Evolutionary conservation across 495 filamentous ascomycete genomes (phyloP), one percentile per base, ranked within the genome.

Genomic region (Aspergillus incahuasiensis): DNA sequence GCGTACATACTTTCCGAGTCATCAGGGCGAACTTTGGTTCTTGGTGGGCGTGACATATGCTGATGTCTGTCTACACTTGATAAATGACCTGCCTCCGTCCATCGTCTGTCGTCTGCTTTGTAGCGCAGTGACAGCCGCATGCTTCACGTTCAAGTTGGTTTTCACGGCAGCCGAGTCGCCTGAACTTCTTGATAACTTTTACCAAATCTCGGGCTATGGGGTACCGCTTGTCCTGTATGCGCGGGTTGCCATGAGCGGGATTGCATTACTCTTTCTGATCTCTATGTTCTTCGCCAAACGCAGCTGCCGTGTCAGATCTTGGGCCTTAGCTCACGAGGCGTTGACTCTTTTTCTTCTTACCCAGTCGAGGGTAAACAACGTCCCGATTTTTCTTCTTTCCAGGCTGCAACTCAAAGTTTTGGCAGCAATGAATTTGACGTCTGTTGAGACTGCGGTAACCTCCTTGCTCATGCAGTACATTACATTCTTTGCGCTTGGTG

Each of bases 401-500:
- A 77, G 84, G 38, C 38, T 84, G 12, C 80, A 85, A 44, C 70
- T 78, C 54, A 63, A 71, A 15, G 73, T 85, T 56, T 66, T 91
- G 39, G 63, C 69, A 38, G 62, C 63, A 8, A 67, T 81, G 16
- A 42, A 69, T 22, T 69, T 89, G 15, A 68, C 69, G 8, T 67
- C 69, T 2, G 63, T 76, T 30, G 85, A 90, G 58, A 65, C 86
- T 8, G 85, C 79, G 1, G 76, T 83, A 21, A 84, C 86, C 0
- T 82, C 78, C 11, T 63, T 90, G 5, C 77, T 92, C 15, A 75
- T 87, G 56, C 89, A 90, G 62, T 85, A 85, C 71, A 71, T 81
- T 48, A 82, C 86, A 41, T 97, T 95, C 76, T 99, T 97, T 64
- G 86, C 89, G n/a, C 82, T 88, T 61, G 95, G 91, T 24, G 90